Base-by-base conservation (phyloP, 805 yeast species). In the Candida peoriensis region DNA sequence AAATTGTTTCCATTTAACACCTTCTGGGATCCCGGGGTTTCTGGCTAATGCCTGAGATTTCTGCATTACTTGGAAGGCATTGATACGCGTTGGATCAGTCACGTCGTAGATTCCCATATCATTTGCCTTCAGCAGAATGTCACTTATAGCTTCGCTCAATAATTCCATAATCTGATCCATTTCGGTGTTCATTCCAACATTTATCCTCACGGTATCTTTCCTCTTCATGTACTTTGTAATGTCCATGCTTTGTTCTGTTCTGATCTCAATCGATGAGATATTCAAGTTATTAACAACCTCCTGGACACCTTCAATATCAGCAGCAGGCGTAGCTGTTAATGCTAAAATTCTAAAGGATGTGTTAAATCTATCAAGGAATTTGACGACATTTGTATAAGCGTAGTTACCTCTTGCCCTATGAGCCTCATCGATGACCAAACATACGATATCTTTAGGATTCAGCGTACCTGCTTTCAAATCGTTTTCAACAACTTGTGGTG, bases 401-500 rank as follows among this genome's bases (percentile, higher is more conserved):
- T 88, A 89, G 36, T 85, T 81, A 1, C 96, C 96, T 33, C 81
- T 80, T 0, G 97, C 88, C 32, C 96, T 66, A 57, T 93, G 99
- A 0, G 98, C 97, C 62, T 93, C 99, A 60, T 93, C 99, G 17
- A 93, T 70, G 3, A 93, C 90, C 28, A 94, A 48, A 34, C 93
- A 74, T 0, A 76, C 81, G 11, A 93, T 66, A 17, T 72, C 70
- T 44, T 76, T 80, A 0, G 97, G 96, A 50, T 86, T 76, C 17
- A 90, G 60, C 2, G 74, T 62, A 0, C 96, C 96, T 24, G 76
- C 63, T 27, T 73, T 68, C 42, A 93, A 64, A 58, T 93, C 99
- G 58, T 88, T 88, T 43, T 87, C 96, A 4, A 93, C 89, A 5
- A 89, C 94, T 50, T 93, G 98, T 0, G 99, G 98, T 0, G 99